Evolutionary conservation across 1,284 basidiomycete genomes (phyloP).

Genomic region (Fomitiporia mediterranea): DNA sequence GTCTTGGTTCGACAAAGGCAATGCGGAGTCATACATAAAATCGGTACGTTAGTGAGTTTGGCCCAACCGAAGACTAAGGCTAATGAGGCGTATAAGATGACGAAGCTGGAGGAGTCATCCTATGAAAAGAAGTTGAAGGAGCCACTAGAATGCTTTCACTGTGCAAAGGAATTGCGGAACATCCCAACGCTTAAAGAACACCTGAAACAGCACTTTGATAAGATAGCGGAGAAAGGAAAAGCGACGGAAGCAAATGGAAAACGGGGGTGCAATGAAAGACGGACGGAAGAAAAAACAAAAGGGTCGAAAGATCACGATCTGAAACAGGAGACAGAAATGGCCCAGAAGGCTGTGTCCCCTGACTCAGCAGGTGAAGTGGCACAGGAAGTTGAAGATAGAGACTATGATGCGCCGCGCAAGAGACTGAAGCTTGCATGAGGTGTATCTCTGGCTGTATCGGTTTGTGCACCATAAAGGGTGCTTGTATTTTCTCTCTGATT

Average conservation of each 20-base stretch:
- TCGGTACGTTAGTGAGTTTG: slow-evolving; percentile 36
- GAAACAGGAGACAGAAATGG: not conserved
- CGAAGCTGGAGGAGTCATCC: slow-evolving; percentile 41
- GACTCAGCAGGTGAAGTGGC: no score
- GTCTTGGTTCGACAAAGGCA: slow-evolving; percentile 57
- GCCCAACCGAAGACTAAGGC: not conserved
- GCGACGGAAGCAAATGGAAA: slow-evolving; percentile 1
- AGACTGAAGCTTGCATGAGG: no score
- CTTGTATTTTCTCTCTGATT: no score
- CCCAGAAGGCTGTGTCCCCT: not conserved
- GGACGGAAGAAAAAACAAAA: not conserved
- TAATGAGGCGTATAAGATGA: slow-evolving; percentile 46
- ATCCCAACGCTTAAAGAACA: slow-evolving; percentile 78
- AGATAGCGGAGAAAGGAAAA: not conserved
- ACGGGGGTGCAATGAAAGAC: not conserved
- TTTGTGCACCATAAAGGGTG: no score
- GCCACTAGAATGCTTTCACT: slow-evolving; percentile 65
- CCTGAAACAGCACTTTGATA: slow-evolving; percentile 52
- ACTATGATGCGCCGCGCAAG: not conserved
- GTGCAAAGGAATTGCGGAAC: slow-evolving; percentile 55
- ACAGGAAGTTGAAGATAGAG: no score
- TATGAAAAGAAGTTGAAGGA: slow-evolving; percentile 70
- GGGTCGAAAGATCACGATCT: not conserved
- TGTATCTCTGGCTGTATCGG: no score
- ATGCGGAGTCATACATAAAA: slow-evolving; percentile 47